Percentiles rank a stretch among this genome's conserved stretches.
Evolutionary conservation across 306 rosid species (phyloP).

Genomic region (Abrus pulchellus): DNA sequence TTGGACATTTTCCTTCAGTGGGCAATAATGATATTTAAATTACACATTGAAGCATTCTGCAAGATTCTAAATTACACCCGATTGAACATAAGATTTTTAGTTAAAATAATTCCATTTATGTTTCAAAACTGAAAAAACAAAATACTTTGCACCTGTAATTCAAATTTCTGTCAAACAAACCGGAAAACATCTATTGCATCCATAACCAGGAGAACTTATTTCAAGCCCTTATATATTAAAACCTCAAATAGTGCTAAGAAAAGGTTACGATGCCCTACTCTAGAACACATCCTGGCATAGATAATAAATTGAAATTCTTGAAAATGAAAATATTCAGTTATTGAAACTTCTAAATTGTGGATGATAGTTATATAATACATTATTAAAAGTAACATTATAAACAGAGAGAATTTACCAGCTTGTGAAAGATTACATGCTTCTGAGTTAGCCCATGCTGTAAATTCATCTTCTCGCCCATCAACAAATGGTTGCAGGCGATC

Average conservation of each 20-base stretch:
- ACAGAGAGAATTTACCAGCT: conserved; percentile 67
- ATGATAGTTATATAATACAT: neutral
- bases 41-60: conserved; percentile 9
- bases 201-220: neutral
- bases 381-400: conserved; percentile 8
- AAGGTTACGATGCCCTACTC: neutral
- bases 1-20: conserved; percentile 6
- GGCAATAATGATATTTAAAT: conserved; percentile 9
- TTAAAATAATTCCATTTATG: conserved; percentile 7
- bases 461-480: conserved; percentile 72
- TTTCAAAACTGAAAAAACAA: neutral
- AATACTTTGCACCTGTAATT: neutral
- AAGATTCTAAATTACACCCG: neutral
- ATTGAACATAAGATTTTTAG: neutral
- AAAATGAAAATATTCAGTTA: conserved; percentile 21
- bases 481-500: conserved; percentile 80
- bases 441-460: conserved; percentile 71
- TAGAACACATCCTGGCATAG: neutral
- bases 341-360: conserved; percentile 18
- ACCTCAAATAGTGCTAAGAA: neutral
- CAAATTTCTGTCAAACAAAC: neutral
- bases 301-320: conserved; percentile 17
- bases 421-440: conserved; percentile 82
- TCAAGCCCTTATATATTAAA: neutral
- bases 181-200: neutral